These are phyloP conservation scores for Cercospora beticola DNA, from an alignment of 2,329 filamentous ascomycete species.

Conservation along the genomic window DNA sequence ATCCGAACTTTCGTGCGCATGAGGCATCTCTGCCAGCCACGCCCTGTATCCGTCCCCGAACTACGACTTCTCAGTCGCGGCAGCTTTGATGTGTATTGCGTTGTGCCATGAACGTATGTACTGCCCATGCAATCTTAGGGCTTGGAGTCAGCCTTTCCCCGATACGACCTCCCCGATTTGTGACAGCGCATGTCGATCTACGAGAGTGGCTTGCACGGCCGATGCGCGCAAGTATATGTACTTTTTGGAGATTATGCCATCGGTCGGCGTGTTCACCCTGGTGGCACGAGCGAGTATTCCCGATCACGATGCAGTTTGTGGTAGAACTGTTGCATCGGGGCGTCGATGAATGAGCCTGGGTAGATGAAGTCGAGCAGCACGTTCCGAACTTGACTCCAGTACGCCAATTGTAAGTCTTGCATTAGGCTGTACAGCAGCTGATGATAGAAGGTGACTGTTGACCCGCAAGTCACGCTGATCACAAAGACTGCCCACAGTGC, in stretches of 20 bases:
- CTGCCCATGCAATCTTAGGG: not conserved
- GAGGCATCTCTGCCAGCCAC: not conserved
- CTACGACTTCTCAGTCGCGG: not conserved
- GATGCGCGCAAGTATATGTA: not conserved
- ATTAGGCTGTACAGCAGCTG: slow-evolving; percentile 30
- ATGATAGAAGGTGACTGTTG: slow-evolving; percentile 29
- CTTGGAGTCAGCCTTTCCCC: not conserved
- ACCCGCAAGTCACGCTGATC: slow-evolving; percentile 37
- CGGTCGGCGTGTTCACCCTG: not conserved
- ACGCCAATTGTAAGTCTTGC: slow-evolving; percentile 32
- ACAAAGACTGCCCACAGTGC: slow-evolving; percentile 38
- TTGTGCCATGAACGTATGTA: not conserved
- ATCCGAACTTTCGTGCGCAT: not conserved
- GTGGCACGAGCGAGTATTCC: not conserved
- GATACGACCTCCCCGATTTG: not conserved
- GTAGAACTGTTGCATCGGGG: slow-evolving; percentile 35
- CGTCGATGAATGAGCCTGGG: slow-evolving; percentile 37
- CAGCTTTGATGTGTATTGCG: not conserved
- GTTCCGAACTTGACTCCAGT: slow-evolving; percentile 37
- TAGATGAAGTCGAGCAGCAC: slow-evolving; percentile 39
- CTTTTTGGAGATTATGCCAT: not conserved
- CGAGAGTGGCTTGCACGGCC: not conserved
- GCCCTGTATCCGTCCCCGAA: not conserved
- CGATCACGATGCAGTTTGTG: slow-evolving; percentile 25
- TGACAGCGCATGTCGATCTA: not conserved